phyloP scores from a whole-genome alignment of 441 rosid species.

The Erysimum cheiri region DNA sequence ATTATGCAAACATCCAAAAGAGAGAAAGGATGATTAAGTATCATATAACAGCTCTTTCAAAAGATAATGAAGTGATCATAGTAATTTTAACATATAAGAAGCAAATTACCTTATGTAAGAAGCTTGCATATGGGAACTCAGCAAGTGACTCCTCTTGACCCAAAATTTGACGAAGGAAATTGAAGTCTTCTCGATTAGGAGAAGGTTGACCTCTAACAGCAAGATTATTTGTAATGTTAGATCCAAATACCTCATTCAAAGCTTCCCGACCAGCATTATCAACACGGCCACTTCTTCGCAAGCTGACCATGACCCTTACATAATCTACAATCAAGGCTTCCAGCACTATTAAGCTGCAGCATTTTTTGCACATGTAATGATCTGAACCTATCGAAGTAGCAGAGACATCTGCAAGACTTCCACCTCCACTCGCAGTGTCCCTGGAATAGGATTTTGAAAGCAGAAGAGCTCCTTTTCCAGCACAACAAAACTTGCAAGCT shows the following conservation, averaged over 20 bases:
- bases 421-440: slow-evolving; percentile 65
- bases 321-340: slow-evolving; percentile 88
- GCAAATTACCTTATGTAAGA: slow-evolving; percentile 62
- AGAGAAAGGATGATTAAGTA: slow-evolving; percentile 27
- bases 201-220: slow-evolving; percentile 53
- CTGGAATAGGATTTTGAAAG: slow-evolving; percentile 57
- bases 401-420: slow-evolving; percentile 61
- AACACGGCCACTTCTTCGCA: slow-evolving; percentile 79
- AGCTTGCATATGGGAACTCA: slow-evolving; percentile 91
- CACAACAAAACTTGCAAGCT: slow-evolving; percentile 89
- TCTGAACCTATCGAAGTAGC: slow-evolving; percentile 62
- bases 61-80: not conserved
- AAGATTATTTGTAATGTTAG: slow-evolving; percentile 48
- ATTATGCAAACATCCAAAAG: slow-evolving; percentile 37
- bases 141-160: slow-evolving; percentile 85
- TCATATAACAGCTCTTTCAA: slow-evolving; percentile 4
- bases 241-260: slow-evolving; percentile 66
- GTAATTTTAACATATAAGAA: slow-evolving; percentile 12
- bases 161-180: slow-evolving; percentile 55
- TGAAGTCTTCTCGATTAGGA: slow-evolving; percentile 45
- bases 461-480: slow-evolving; percentile 90
- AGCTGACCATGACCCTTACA: slow-evolving; percentile 83
- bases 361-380: slow-evolving; percentile 71
- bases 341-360: slow-evolving; percentile 76
- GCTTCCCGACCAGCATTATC: slow-evolving; percentile 72